Conservation (phyloP, 306 rosid species). For the Lathyrus aphaca region DNA sequence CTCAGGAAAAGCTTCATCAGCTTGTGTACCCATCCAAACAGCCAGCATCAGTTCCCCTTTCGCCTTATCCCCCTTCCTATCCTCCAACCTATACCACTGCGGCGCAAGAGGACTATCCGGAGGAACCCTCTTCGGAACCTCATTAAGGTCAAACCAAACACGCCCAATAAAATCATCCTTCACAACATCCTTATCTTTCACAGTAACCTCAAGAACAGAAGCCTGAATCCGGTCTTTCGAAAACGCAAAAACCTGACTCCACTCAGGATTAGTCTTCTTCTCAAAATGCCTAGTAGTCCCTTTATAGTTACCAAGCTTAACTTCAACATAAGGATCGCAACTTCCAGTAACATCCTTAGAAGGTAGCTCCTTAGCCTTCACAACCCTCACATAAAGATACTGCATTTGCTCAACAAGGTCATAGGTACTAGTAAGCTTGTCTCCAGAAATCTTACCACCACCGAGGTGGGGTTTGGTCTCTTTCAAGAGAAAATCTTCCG, state of each 20-base stretch:
- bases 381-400: conserved; percentile 93
- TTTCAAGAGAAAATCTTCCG: conserved; percentile 87
- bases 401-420: conserved; percentile 99
- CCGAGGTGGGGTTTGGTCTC: conserved; percentile 98
- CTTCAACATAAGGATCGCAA: conserved; percentile 91
- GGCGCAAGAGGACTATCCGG: conserved; percentile 97
- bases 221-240: conserved; percentile 90
- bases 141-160: conserved; percentile 76
- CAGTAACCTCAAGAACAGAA: conserved; percentile 77
- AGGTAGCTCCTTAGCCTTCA: conserved; percentile 87
- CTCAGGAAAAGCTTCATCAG: conserved; percentile 97
- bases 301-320: conserved; percentile 88
- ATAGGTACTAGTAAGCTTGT: conserved; percentile 89
- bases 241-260: conserved; percentile 95
- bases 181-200: conserved; percentile 86
- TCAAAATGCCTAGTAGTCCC: conserved; percentile 94
- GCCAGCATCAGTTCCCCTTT: conserved; percentile 97
- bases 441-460: conserved; percentile 90
- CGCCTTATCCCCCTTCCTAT: conserved; percentile 63
- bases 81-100: conserved; percentile 93
- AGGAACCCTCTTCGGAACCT: conserved; percentile 90
- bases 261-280: conserved; percentile 91
- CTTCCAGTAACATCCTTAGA: conserved; percentile 87
- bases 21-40: conserved; percentile 99
- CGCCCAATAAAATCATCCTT: conserved; percentile 91